Conservation (phyloP, 2,329 filamentous ascomycete species). For the Sarocladiaceae sp. region DNA sequence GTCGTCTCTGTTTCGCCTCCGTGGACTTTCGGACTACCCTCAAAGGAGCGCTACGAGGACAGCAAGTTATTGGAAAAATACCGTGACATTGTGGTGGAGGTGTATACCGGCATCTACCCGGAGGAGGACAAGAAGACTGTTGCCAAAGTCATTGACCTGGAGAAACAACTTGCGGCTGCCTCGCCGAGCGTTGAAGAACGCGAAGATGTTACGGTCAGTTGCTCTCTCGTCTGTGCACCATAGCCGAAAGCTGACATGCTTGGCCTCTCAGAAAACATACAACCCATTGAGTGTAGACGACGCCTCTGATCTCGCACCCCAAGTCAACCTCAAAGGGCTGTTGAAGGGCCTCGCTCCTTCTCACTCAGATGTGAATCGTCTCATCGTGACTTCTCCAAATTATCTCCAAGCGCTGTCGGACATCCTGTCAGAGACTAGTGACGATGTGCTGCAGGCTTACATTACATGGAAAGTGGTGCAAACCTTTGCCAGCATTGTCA, state of each 20-base stretch:
- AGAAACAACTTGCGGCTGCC: slow-evolving; percentile 46
- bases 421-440: slow-evolving; percentile 49
- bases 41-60: slow-evolving; percentile 58
- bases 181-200: slow-evolving; percentile 55
- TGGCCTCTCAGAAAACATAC: slow-evolving; percentile 51
- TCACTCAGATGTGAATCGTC: background rate
- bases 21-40: slow-evolving; percentile 54
- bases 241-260: background rate
- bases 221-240: background rate
- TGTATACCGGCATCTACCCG: slow-evolving; percentile 26
- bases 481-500: slow-evolving; percentile 46
- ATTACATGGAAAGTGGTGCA: slow-evolving; percentile 61
- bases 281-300: slow-evolving; percentile 58
- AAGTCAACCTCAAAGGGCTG: slow-evolving; percentile 50
- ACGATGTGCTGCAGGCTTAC: slow-evolving; percentile 56
- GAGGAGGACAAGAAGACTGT: slow-evolving; percentile 28
- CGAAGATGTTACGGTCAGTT: slow-evolving; percentile 52
- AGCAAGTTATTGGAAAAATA: slow-evolving; percentile 49
- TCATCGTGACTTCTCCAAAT: slow-evolving; percentile 41
- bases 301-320: slow-evolving; percentile 49
- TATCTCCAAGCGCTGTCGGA: slow-evolving; percentile 56
- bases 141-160: slow-evolving; percentile 46
- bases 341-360: background rate
- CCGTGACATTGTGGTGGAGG: slow-evolving; percentile 22
- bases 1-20: slow-evolving; percentile 37